These are phyloP conservation scores for Daedaleopsis nitida DNA, from an alignment of 768 basidiomycete genomes.

Conservation along the genomic window DNA sequence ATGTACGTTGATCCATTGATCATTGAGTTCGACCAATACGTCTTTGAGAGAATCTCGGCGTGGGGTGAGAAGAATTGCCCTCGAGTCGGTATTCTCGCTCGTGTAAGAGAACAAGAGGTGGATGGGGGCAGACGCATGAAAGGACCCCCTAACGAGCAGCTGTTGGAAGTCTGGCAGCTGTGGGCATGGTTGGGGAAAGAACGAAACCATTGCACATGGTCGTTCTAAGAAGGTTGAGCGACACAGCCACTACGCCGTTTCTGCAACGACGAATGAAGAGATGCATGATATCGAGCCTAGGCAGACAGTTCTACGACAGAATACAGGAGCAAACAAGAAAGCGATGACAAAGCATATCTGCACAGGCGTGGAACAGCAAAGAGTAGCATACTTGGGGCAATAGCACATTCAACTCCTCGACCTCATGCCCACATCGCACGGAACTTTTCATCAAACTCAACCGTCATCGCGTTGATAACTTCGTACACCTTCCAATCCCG, in stretches of 20 bases:
- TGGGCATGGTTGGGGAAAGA: slow-evolving; percentile 47
- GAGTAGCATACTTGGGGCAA: too few relatives aligned
- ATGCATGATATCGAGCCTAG: neutral
- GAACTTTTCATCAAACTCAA: slow-evolving; percentile 62
- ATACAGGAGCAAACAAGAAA: slow-evolving; percentile 23
- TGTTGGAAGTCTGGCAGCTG: slow-evolving; percentile 56
- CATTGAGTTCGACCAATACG: slow-evolving; percentile 49
- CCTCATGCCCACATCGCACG: slow-evolving; percentile 61
- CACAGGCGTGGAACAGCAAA: too few relatives aligned
- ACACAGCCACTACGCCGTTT: too few relatives aligned
- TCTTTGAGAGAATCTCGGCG: slow-evolving; percentile 46
- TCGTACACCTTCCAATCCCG: slow-evolving; percentile 59
- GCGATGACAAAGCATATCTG: slow-evolving; percentile 45
- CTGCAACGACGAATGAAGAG: neutral
- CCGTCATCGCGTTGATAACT: slow-evolving; percentile 43
- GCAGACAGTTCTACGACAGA: neutral
- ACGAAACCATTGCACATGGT: slow-evolving; percentile 34
- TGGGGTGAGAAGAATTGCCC: slow-evolving; percentile 54
- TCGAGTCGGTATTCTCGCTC: slow-evolving; percentile 34
- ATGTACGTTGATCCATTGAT: slow-evolving; percentile 40
- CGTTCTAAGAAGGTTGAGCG: too few relatives aligned
- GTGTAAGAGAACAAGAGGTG: slow-evolving; percentile 61
- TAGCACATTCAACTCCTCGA: neutral
- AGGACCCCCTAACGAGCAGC: slow-evolving; percentile 63
- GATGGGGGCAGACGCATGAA: slow-evolving; percentile 69